Conservation (phyloP, 2,329 filamentous ascomycete genomes). For the Scopulariopsis brevicaulis region DNA sequence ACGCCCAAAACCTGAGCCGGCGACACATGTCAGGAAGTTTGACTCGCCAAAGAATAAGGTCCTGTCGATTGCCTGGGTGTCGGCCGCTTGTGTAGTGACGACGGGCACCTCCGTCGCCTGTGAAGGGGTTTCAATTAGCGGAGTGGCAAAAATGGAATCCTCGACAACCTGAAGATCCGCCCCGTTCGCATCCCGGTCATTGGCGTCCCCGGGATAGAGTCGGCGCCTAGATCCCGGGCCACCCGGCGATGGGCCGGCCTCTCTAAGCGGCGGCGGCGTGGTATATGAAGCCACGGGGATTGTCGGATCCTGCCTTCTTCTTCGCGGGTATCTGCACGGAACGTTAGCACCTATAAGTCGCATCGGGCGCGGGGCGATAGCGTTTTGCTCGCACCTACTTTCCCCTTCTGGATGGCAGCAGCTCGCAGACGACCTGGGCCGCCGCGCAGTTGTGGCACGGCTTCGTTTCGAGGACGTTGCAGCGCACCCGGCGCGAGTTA, state of each 20-base stretch:
- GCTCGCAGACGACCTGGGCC: slow-evolving; percentile 16
- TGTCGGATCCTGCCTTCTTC: background rate
- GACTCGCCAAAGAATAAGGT: slow-evolving; percentile 30
- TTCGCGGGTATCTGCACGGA: background rate
- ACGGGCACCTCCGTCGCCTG: background rate
- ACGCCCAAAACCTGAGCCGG: slow-evolving; percentile 14
- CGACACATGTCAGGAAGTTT: slow-evolving; percentile 14
- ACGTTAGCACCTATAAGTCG: background rate
- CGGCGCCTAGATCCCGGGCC: background rate
- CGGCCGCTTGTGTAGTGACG: background rate
- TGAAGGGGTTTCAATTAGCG: background rate
- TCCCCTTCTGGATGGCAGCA: slow-evolving; percentile 20
- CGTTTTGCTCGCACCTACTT: slow-evolving; percentile 12
- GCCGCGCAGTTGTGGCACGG: slow-evolving; percentile 20
- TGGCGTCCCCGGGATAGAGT: background rate
- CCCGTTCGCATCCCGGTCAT: background rate
- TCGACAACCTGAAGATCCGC: background rate
- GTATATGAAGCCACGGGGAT: background rate
- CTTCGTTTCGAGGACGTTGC: slow-evolving; percentile 20
- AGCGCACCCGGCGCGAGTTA: slow-evolving; percentile 21
- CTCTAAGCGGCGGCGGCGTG: background rate
- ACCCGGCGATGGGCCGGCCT: background rate
- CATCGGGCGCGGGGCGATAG: background rate
- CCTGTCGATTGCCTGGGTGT: background rate
- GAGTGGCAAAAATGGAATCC: background rate